These are phyloP conservation scores for Termitomyces sp. DNA, from an alignment of 1,284 basidiomycete genomes.

Conservation along the genomic window DNA sequence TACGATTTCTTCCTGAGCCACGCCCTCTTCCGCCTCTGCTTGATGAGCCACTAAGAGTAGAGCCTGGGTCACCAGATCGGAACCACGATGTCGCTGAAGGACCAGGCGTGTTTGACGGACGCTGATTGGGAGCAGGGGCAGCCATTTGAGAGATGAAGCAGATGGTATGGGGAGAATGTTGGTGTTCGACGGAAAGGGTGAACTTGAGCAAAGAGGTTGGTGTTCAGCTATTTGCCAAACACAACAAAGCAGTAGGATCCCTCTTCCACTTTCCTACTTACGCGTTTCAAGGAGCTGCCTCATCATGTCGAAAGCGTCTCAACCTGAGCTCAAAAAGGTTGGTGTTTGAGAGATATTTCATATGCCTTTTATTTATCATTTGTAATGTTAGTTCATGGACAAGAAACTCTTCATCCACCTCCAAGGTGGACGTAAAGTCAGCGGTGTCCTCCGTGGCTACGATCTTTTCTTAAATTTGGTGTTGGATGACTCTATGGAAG, in stretches of 20 bases:
- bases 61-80: conserved; percentile 40
- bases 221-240: conserved; percentile 25
- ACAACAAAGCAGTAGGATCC: conserved; percentile 27
- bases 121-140: conserved; percentile 7
- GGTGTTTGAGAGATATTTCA: neutral
- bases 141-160: neutral
- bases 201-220: neutral
- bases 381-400: conserved; percentile 85
- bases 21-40: conserved; percentile 33
- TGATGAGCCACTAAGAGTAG: conserved; percentile 39
- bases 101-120: conserved; percentile 6
- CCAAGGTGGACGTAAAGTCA: conserved; percentile 94
- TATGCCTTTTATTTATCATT: neutral
- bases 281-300: conserved; percentile 14
- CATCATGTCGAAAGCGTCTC: conserved; percentile 91
- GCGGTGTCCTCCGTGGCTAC: conserved; percentile 93
- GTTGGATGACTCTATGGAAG: conserved; percentile 93
- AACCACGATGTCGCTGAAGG: conserved; percentile 31
- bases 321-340: conserved; percentile 94
- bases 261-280: conserved; percentile 5
- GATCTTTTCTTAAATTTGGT: conserved; percentile 99
- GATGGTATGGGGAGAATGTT: neutral
- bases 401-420: conserved; percentile 94
- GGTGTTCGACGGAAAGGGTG: neutral
- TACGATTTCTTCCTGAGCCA: conserved; percentile 24